These are phyloP conservation scores for Ophiostoma australiae DNA, from an alignment of 2,329 filamentous ascomycete species.

Conservation along the genomic window DNA sequence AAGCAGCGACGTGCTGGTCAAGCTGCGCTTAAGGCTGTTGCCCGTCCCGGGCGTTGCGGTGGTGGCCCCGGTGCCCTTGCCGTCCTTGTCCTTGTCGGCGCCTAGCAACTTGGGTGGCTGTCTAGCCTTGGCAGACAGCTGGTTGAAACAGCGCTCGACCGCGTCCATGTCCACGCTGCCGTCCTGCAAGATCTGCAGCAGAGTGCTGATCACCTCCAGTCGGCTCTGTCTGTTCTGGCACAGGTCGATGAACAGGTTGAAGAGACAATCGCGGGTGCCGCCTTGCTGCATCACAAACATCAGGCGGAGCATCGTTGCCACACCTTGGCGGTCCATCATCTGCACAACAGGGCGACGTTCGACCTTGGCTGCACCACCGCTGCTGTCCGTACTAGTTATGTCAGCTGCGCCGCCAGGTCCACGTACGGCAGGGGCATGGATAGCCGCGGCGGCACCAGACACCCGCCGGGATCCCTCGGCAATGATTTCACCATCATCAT, in stretches of 20 bases:
- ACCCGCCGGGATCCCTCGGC: not conserved
- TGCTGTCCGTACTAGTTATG: not conserved
- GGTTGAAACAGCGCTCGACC: conserved; percentile 91
- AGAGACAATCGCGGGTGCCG: conserved; percentile 76
- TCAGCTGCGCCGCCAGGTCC: not conserved
- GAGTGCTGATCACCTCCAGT: conserved; percentile 84
- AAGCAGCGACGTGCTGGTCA: conserved; percentile 65
- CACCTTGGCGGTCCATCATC: conserved; percentile 92
- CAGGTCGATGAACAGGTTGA: conserved; percentile 82
- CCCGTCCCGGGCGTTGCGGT: conserved; percentile 69
- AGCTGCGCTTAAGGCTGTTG: conserved; percentile 39
- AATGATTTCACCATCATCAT: not conserved
- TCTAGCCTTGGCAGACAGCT: conserved; percentile 85
- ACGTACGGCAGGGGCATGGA: conserved; percentile 7
- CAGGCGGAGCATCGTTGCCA: conserved; percentile 91
- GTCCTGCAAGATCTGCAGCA: conserved; percentile 91
- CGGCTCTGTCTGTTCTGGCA: conserved; percentile 96
- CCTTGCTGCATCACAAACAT: conserved; percentile 96
- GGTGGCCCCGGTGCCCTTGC: conserved; percentile 36
- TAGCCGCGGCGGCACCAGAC: not conserved
- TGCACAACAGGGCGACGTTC: conserved; percentile 81
- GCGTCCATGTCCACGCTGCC: conserved; percentile 89
- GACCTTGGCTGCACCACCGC: conserved; percentile 48
- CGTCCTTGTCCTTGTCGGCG: conserved; percentile 40
- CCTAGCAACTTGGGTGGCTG: conserved; percentile 51